These are phyloP conservation scores for Cymbopogon flexuosus DNA, from an alignment of 202 grass and related monocot genomes.

Conservation along the genomic window DNA sequence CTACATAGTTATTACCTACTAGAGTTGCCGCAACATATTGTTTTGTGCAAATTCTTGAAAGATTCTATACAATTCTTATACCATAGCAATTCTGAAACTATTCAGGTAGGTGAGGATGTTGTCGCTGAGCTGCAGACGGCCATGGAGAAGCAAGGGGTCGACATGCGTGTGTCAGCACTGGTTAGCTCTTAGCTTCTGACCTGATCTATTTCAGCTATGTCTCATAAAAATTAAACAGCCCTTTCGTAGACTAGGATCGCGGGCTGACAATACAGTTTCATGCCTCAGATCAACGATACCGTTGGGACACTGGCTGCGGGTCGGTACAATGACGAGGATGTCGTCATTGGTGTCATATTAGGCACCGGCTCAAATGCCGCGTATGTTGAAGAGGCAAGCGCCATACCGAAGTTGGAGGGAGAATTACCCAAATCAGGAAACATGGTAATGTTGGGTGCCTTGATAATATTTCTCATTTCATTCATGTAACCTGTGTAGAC, in stretches of 20 bases:
- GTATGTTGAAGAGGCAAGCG: slow-evolving; percentile 57
- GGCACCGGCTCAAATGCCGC: slow-evolving; percentile 76
- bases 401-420: slow-evolving; percentile 61
- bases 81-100: neutral
- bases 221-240: too few relatives aligned
- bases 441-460: slow-evolving; percentile 39
- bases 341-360: slow-evolving; percentile 51
- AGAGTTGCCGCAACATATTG: neutral
- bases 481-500: neutral
- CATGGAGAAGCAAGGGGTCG: slow-evolving; percentile 57
- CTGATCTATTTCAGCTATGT: neutral
- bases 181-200: slow-evolving; percentile 34
- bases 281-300: slow-evolving; percentile 63
- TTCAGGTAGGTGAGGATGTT: slow-evolving; percentile 59
- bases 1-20: neutral
- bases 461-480: neutral
- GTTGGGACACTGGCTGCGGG: slow-evolving; percentile 71
- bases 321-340: slow-evolving; percentile 60
- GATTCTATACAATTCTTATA: neutral
- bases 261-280: slow-evolving; percentile 13
- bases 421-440: slow-evolving; percentile 52
- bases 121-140: slow-evolving; percentile 52
- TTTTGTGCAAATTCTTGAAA: neutral
- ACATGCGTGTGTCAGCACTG: slow-evolving; percentile 60
- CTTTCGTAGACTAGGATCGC: neutral